phyloP scores from a whole-genome alignment of 78 protist species.

The Chrysochromulina tobinii region DNA sequence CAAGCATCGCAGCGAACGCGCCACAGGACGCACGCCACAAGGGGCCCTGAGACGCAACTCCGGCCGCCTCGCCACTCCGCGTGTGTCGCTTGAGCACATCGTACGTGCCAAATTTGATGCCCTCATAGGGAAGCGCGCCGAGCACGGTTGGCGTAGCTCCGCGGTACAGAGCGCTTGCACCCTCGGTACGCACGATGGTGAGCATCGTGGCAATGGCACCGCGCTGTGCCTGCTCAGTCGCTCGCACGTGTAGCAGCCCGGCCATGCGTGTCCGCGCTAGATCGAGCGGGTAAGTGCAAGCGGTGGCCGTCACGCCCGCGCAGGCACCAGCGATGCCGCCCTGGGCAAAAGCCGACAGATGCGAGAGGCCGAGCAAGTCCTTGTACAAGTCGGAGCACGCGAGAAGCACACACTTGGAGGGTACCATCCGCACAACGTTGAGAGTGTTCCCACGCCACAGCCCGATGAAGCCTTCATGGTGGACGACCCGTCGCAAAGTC shows the following conservation, averaged over 20 bases:
- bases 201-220: not conserved
- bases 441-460: not conserved
- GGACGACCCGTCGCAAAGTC: not conserved
- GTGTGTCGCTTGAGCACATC: constrained; percentile 51
- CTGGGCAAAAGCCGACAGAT: too few relatives aligned
- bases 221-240: not conserved
- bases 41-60: not conserved
- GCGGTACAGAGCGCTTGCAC: constrained; percentile 17
- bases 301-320: constrained; percentile 76
- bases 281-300: constrained; percentile 83
- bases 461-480: not conserved
- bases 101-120: constrained; percentile 67
- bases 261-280: constrained; percentile 59
- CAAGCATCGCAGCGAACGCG: not conserved
- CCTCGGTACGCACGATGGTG: not conserved
- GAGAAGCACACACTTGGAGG: not conserved
- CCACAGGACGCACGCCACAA: not conserved
- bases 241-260: not conserved
- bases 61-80: not conserved
- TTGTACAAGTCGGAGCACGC: not conserved
- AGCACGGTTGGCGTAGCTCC: constrained; percentile 57
- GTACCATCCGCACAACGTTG: not conserved
- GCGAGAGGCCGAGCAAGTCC: not conserved
- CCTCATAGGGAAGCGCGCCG: constrained; percentile 86
- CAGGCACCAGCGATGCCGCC: constrained; percentile 57